These are phyloP conservation scores for Saturnispora kantuleensis DNA, from an alignment of 805 yeast genomes.

Conservation along the genomic window DNA sequence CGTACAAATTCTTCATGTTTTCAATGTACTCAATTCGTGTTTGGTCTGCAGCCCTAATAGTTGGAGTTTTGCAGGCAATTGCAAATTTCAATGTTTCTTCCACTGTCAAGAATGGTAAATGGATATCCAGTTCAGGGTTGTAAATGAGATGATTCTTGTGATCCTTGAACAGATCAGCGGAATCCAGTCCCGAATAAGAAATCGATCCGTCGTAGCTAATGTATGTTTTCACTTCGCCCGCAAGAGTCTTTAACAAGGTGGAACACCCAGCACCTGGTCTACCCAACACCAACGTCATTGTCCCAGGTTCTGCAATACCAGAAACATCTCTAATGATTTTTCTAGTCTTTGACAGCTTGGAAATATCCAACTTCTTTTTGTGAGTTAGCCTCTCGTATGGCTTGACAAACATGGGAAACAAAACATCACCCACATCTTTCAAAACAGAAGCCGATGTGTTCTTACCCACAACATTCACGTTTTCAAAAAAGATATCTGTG, in stretches of 20 bases:
- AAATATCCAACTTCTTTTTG: conserved; percentile 20
- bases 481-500: too few relatives aligned
- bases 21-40: conserved; percentile 32
- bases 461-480: conserved; percentile 35
- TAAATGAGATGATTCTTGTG: conserved; percentile 40
- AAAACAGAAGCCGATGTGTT: conserved; percentile 37
- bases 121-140: conserved; percentile 46
- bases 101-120: conserved; percentile 45
- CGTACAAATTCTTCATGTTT: conserved; percentile 36
- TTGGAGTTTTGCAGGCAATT: conserved; percentile 48
- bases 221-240: conserved; percentile 36
- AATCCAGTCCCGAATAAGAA: conserved; percentile 38
- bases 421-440: conserved; percentile 37
- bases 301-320: conserved; percentile 34
- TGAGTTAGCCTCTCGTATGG: conserved; percentile 15
- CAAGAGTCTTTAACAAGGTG: conserved; percentile 35
- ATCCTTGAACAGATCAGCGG: conserved; percentile 34
- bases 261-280: conserved; percentile 62
- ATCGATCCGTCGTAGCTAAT: conserved; percentile 31
- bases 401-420: conserved; percentile 18
- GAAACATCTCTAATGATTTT: conserved; percentile 16
- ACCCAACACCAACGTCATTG: conserved; percentile 44
- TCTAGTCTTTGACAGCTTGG: conserved; percentile 14
- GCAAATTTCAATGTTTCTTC: conserved; percentile 48
- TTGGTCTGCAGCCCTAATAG: conserved; percentile 29